These are phyloP conservation scores for Raffaelea ambrosiae DNA, from an alignment of 2,329 filamentous ascomycete genomes.

Conservation along the genomic window DNA sequence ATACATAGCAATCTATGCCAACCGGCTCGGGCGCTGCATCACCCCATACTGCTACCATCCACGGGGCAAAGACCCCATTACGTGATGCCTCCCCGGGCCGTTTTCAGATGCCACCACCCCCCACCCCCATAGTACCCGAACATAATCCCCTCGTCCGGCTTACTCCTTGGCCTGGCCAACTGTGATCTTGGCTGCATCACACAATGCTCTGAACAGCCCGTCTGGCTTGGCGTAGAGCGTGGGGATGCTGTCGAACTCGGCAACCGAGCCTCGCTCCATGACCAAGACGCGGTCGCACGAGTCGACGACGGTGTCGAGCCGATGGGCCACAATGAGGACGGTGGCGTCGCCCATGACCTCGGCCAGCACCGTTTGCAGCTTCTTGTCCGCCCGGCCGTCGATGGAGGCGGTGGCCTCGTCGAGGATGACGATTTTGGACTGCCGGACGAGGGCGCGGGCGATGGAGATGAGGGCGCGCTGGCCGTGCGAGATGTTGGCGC, in stretches of 20 bases:
- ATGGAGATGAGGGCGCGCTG: slow-evolving; percentile 85
- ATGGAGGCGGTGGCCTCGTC: slow-evolving; percentile 93
- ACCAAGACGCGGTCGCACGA: slow-evolving; percentile 75
- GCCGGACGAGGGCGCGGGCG: slow-evolving; percentile 77
- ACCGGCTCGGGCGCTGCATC: too few relatives aligned
- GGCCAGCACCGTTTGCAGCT: slow-evolving; percentile 5
- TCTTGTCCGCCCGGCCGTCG: slow-evolving; percentile 34
- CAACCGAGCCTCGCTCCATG: slow-evolving; percentile 78
- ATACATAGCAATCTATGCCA: too few relatives aligned
- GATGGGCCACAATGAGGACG: slow-evolving; percentile 10
- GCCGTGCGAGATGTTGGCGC: slow-evolving; percentile 54
- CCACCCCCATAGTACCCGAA: too few relatives aligned
- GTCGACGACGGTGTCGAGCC: slow-evolving; percentile 8
- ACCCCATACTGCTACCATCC: too few relatives aligned
- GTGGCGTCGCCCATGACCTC: slow-evolving; percentile 5
- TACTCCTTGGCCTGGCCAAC: background rate
- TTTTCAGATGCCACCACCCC: background rate
- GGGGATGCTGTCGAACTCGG: slow-evolving; percentile 56
- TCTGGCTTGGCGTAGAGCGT: slow-evolving; percentile 2
- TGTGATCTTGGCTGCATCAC: slow-evolving; percentile 2
- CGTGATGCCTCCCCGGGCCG: too few relatives aligned
- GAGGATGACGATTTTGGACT: slow-evolving; percentile 83
- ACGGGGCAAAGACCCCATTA: too few relatives aligned
- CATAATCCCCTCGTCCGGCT: background rate
- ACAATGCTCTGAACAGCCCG: slow-evolving; percentile 2